Evolutionary conservation across 768 basidiomycete genomes (phyloP), one percentile per base, ranked within the genome.

Genomic region (Pulveroboletus frians): DNA sequence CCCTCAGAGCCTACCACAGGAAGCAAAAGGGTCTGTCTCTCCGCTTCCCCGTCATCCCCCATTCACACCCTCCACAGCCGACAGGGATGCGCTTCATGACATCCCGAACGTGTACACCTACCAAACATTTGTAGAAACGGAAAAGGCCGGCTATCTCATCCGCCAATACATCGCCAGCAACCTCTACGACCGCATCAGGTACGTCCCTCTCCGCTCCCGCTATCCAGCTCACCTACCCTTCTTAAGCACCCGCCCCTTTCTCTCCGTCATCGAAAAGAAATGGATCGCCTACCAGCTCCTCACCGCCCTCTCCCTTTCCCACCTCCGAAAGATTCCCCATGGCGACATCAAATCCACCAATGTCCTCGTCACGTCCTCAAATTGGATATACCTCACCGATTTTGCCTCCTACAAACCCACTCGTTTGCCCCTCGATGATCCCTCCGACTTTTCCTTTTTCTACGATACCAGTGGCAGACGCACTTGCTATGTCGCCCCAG

Each of bases 281-380:
- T 99, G 95, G 96, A 92, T 98, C 50, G 84, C 88, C 0, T 99
- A 92, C 62, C 96, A 98, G 66, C 74, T 98, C 2, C 74, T 98
- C 52, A 85, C 81, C 23, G 91, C 85, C 3, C 76, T 99, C 36
- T 79, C 87, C 20, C 89, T 91, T 57, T 83, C 90, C 0, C 80
- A 91, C 21, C 81, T 83, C 47, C 83, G 85, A 43, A 89, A 94
- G 71, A 74, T 94, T n/a, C 80, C 94, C 2, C 96, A 99, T 68
- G 96, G 96, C 9, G 95, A 98, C 66, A 88, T 99, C 74, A 98
- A 97, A 69, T 92, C 92, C 4, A 91, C 94, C 68, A 99, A 99
- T 65, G 82, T 99, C 57, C 80, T 98, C 43, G 91, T 98, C 42
- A 93, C 94, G 0, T 93, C 95, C 0, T 94, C 92, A 77, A 94